Percentiles rank a stretch among this genome's conserved stretches.
Evolutionary conservation across 2,329 filamentous ascomycete species (phyloP).

Genomic region (Verticillium alfalfae): DNA sequence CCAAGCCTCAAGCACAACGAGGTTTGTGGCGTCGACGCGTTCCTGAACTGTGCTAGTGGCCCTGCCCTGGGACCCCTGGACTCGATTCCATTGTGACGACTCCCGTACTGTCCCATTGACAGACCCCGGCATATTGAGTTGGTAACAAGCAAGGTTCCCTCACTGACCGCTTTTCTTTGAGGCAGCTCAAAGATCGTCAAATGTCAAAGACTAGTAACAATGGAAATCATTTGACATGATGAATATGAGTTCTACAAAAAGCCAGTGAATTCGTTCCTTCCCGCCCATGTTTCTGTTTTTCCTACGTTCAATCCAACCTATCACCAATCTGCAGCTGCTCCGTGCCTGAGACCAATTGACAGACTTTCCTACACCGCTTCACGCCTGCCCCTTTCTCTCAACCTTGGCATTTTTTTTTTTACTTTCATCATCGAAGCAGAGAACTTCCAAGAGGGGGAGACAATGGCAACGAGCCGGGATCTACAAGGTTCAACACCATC

Average conservation of each 20-base stretch:
- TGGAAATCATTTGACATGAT: neutral
- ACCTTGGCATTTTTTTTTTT: no score
- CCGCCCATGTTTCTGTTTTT: no score
- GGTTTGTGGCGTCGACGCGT: neutral
- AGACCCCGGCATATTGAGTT: neutral
- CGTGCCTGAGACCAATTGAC: no score
- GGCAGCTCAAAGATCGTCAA: neutral
- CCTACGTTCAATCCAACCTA: no score
- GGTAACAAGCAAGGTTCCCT: neutral
- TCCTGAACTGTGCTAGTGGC: neutral
- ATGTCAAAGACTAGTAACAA: neutral
- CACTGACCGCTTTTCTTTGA: neutral
- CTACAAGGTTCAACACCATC: neutral
- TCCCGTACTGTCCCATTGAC: neutral
- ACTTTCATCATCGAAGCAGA: no score
- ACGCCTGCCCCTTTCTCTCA: no score
- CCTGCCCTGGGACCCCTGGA: neutral
- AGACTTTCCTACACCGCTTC: no score
- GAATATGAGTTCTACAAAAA: neutral
- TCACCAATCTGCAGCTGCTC: no score
- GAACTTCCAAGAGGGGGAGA: no score
- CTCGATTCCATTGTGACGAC: neutral
- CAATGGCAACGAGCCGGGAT: neutral
- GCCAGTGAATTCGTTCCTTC: neutral
- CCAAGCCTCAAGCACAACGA: neutral